Conservation (phyloP, 805 yeast genomes). For the Ogataea minuta region DNA sequence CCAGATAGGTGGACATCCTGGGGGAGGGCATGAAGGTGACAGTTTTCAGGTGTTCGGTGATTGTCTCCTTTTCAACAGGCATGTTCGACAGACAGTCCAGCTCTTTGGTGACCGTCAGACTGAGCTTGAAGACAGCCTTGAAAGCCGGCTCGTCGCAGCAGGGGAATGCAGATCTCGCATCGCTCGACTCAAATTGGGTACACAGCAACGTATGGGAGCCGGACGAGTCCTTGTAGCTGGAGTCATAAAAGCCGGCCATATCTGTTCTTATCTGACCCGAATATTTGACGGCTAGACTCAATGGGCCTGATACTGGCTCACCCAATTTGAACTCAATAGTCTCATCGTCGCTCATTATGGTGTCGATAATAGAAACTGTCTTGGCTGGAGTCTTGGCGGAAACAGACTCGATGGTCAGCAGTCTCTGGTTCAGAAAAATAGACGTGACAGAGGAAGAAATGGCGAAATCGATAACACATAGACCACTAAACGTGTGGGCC, state of each 20-base stretch:
- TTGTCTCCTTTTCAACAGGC: conserved; percentile 35
- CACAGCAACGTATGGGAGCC: conserved; percentile 43
- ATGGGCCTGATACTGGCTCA: conserved; percentile 31
- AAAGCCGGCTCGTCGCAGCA: conserved; percentile 56
- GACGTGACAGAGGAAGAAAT: conserved; percentile 42
- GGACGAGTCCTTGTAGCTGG: conserved; percentile 39
- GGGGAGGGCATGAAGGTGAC: conserved; percentile 48
- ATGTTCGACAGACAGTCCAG: conserved; percentile 46
- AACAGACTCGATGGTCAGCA: conserved; percentile 32
- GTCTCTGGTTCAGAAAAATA: conserved; percentile 49
- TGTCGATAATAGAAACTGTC: conserved; percentile 28
- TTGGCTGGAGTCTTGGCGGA: conserved; percentile 19
- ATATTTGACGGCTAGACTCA: conserved; percentile 36
- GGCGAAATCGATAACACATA: conserved; percentile 45
- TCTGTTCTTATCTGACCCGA: conserved; percentile 48
- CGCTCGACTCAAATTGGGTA: conserved; percentile 60
- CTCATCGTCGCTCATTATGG: conserved; percentile 51
- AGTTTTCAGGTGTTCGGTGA: conserved; percentile 18
- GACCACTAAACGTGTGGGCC: conserved; percentile 46
- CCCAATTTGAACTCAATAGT: conserved; percentile 59
- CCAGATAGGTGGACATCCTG: conserved; percentile 52
- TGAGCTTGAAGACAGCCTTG: conserved; percentile 55
- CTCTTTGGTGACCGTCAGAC: conserved; percentile 33
- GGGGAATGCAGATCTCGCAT: conserved; percentile 58
- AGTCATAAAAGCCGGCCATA: conserved; percentile 56